phyloP scores from a whole-genome alignment of 78 protist species.

The Dictyostelium citrinum region DNA sequence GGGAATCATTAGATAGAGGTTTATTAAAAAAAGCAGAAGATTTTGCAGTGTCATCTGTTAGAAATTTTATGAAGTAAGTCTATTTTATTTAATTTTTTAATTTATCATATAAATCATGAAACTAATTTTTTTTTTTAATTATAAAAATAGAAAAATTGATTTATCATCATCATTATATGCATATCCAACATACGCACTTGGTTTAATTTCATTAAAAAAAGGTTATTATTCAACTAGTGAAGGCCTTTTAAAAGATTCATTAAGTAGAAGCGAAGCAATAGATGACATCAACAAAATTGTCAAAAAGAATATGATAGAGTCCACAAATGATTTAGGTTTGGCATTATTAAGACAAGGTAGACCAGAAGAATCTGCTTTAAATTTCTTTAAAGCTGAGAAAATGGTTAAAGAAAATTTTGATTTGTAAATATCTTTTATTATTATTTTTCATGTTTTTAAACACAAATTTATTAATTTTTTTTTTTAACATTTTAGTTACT shows the following conservation, averaged over 20 bases:
- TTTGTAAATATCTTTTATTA: not conserved
- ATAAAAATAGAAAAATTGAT: not conserved
- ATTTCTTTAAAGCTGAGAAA: not conserved
- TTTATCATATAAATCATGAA: no score
- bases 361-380: not conserved
- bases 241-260: not conserved
- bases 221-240: conserved; percentile 18
- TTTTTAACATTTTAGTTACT: not conserved
- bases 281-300: not conserved
- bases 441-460: not conserved
- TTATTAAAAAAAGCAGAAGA: conserved; percentile 12
- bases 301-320: not conserved
- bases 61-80: conserved; percentile 8
- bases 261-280: conserved; percentile 18
- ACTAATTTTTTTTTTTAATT: no score
- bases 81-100: not conserved
- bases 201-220: conserved; percentile 33
- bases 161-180: conserved; percentile 48
- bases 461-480: not conserved
- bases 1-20: conserved; percentile 17
- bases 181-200: conserved; percentile 33
- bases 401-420: not conserved
- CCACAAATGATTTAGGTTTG: conserved; percentile 58
- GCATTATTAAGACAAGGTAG: conserved; percentile 49
- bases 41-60: not conserved